Percentiles rank a stretch among this genome's conserved stretches.
These are phyloP conservation scores for Carex arenaria DNA, from an alignment of 202 grass and related monocot species.

Conservation along the genomic window DNA sequence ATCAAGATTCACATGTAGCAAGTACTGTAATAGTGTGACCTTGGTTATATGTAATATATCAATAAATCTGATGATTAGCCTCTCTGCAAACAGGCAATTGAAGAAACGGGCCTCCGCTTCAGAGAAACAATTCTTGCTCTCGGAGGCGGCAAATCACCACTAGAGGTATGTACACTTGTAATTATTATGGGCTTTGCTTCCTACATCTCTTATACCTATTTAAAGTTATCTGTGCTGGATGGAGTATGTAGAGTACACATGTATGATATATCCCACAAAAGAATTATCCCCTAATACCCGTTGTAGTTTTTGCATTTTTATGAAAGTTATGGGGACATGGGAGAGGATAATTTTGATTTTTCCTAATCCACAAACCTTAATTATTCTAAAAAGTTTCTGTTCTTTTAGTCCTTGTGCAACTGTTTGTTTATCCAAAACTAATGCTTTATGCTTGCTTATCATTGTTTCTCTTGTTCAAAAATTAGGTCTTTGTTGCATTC, in stretches of 20 bases:
- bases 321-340: not conserved
- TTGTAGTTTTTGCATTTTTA: not conserved
- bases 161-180: slow-evolving; percentile 50
- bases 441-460: not conserved
- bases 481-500: slow-evolving; percentile 78
- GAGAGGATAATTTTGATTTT: not conserved
- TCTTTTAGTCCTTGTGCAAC: not conserved
- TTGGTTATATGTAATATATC: not conserved
- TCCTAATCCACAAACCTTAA: not conserved
- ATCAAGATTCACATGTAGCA: no score
- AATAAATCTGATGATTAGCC: not conserved
- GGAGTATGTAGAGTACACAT: not conserved
- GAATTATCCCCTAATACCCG: not conserved
- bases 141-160: slow-evolving; percentile 78
- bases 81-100: slow-evolving; percentile 45
- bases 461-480: not conserved
- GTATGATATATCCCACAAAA: not conserved
- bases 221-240: not conserved
- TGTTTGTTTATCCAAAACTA: not conserved
- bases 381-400: not conserved
- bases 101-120: slow-evolving; percentile 78
- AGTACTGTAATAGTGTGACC: not conserved
- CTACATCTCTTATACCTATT: not conserved
- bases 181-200: not conserved
- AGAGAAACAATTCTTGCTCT: slow-evolving; percentile 92